Evolutionary conservation across 1,284 basidiomycete genomes (phyloP).

Genomic region (Fomes fomentarius): DNA sequence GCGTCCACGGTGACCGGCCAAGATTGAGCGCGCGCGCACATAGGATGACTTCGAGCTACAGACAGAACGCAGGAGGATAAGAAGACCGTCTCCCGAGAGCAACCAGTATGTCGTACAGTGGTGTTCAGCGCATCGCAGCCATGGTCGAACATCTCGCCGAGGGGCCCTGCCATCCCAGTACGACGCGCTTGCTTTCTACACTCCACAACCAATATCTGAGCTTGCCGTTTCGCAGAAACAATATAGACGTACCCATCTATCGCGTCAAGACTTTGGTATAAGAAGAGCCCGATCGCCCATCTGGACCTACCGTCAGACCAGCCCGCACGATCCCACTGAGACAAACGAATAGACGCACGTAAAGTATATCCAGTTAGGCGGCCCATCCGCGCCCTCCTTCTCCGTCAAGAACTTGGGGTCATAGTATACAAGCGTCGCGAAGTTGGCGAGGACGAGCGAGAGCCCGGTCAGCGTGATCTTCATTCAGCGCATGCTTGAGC

Average conservation of each 20-base stretch:
- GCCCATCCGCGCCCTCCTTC: slow-evolving; percentile 61
- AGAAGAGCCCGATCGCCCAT: slow-evolving; percentile 90
- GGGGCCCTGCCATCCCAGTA: slow-evolving; percentile 94
- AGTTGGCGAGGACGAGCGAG: slow-evolving; percentile 82
- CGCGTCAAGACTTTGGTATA: slow-evolving; percentile 91
- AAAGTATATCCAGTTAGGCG: slow-evolving; percentile 86
- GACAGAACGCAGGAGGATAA: no score
- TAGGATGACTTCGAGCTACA: slow-evolving; percentile 83
- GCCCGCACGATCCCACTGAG: neutral
- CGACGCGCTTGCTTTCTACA: slow-evolving; percentile 90
- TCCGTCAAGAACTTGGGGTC: slow-evolving; percentile 78
- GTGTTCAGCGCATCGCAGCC: slow-evolving; percentile 95
- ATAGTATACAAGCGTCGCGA: slow-evolving; percentile 80
- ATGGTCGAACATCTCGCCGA: slow-evolving; percentile 98
- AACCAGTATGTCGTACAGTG: no score
- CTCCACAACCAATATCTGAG: slow-evolving; percentile 16
- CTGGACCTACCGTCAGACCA: slow-evolving; percentile 31
- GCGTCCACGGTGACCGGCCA: slow-evolving; percentile 95
- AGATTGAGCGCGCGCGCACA: slow-evolving; percentile 87
- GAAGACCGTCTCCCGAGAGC: no score
- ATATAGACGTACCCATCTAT: slow-evolving; percentile 75
- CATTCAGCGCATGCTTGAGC: neutral
- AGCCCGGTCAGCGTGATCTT: slow-evolving; percentile 88
- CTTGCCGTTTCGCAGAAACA: neutral
- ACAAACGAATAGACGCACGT: slow-evolving; percentile 53